Conservation (phyloP, 495 filamentous ascomycete genomes). For the Aspergillus bertholletiae region DNA sequence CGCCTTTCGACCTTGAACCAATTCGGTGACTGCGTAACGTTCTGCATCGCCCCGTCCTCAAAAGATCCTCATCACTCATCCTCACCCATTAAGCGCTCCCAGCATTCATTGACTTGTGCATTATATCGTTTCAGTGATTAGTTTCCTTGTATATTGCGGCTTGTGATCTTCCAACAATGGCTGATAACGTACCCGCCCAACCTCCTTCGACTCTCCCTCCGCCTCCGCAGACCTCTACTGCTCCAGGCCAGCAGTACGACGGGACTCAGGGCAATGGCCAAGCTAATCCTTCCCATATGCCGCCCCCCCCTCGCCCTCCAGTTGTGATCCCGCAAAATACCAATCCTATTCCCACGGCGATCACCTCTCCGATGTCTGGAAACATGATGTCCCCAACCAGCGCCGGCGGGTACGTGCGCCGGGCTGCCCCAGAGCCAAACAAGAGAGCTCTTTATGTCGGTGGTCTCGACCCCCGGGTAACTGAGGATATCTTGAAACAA, state of each 20-base stretch:
- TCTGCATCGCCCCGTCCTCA: slow-evolving; percentile 24
- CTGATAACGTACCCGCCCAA: slow-evolving; percentile 58
- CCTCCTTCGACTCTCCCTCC: slow-evolving; percentile 56
- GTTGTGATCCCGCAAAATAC: slow-evolving; percentile 94
- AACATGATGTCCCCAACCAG: slow-evolving; percentile 80
- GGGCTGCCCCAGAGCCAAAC: slow-evolving; percentile 95
- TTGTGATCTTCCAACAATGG: slow-evolving; percentile 49
- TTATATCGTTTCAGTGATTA: slow-evolving; percentile 17
- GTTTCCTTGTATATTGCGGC: slow-evolving; percentile 18
- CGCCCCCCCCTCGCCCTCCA: slow-evolving; percentile 83
- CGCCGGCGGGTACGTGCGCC: slow-evolving; percentile 77
- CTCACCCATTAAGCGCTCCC: slow-evolving; percentile 11
- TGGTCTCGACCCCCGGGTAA: slow-evolving; percentile 90
- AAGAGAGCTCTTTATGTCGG: slow-evolving; percentile 97
- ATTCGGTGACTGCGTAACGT: slow-evolving; percentile 24
- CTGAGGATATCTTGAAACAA: slow-evolving; percentile 93
- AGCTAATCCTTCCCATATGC: slow-evolving; percentile 72
- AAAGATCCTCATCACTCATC: slow-evolving; percentile 15
- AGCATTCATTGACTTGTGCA: slow-evolving; percentile 16
- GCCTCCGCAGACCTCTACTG: slow-evolving; percentile 63
- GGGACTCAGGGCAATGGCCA: slow-evolving; percentile 61
- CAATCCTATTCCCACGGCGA: slow-evolving; percentile 91
- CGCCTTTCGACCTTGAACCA: slow-evolving; percentile 20
- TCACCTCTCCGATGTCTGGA: slow-evolving; percentile 79
- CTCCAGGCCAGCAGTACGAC: slow-evolving; percentile 69